Conservation (phyloP, 2,329 filamentous ascomycete species). For the Thielaviopsis cerberus region DNA sequence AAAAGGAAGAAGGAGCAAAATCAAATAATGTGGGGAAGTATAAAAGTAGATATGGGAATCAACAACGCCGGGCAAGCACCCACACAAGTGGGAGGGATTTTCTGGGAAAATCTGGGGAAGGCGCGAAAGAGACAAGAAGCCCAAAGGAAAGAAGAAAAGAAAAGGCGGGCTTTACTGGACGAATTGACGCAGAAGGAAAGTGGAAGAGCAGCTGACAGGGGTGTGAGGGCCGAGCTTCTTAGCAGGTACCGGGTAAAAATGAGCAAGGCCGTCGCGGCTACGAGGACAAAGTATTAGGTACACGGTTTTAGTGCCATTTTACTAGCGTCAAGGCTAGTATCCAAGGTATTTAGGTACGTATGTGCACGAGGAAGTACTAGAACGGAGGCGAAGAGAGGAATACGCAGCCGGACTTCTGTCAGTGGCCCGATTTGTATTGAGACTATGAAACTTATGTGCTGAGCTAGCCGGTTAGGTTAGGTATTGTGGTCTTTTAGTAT, state of each 20-base stretch:
- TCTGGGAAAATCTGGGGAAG: slow-evolving; percentile 2
- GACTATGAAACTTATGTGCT: not conserved
- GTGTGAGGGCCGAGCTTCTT: not conserved
- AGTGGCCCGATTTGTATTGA: not conserved
- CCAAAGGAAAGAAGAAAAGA: not conserved
- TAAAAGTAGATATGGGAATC: not conserved
- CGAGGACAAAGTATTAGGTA: not conserved
- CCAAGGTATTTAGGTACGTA: too few relatives aligned
- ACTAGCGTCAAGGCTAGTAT: too few relatives aligned
- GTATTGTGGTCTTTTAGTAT: too few relatives aligned
- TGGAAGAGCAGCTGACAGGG: not conserved
- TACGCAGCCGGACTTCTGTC: not conserved
- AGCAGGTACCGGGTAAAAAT: not conserved
- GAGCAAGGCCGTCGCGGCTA: too few relatives aligned
- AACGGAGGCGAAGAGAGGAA: not conserved
- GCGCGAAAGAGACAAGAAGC: slow-evolving; percentile 2
- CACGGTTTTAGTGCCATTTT: too few relatives aligned
- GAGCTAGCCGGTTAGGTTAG: not conserved
- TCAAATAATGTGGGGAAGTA: not conserved
- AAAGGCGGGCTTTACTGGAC: not conserved
- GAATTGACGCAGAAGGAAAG: not conserved
- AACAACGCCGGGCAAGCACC: not conserved
- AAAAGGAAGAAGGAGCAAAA: not conserved
- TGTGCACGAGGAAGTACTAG: not conserved
- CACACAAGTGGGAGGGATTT: not conserved